Base-by-base conservation (phyloP, 345 rosid species). In the Leavenworthia alabamica region DNA sequence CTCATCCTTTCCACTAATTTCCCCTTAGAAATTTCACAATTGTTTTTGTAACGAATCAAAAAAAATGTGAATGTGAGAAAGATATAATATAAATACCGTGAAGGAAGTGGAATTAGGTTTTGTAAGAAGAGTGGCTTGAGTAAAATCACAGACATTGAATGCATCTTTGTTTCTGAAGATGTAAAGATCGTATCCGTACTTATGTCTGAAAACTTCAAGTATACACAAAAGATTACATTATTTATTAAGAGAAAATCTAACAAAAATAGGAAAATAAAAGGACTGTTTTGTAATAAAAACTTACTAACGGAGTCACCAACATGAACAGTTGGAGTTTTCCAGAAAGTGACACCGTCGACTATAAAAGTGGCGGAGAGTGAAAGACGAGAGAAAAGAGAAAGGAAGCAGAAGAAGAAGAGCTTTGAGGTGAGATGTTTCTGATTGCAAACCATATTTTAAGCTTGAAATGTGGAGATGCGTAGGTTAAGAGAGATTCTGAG, bases 151-250 rank as follows among this genome's bases (percentile, higher is more conserved):
- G 79, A 85, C 78, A 58, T 66, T 64, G 76, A 81, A 89, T 58
- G 97, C 99, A 73, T 78, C 75, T 74, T 80, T 71, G 74, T 49
- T 93, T 76, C 77, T 78, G 86, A 93, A 89, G 77, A 92, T 92
- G 88, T 82, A 89, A 66, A 92, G 89, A 5, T 64, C 73, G 74
- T 79, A 73, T 73, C 68, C 78, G 49, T 83, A 68, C 86, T 85
- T 83, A 78, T 83, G 95, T 57, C 75, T 84, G 89, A 88, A 92
- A 70, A 83, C 98, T 92, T 80, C 19, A 33, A 1, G n/a, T n/a
- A n/a, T 2, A 10, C 5, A 51, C 10, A 60, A 1, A 60, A 61
- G 16, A 27, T n/a, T n/a, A n/a, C n/a, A n/a, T 29, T 22, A 36
- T 47, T 50, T 16, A 26, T 45, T 32, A 28, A 44, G 19, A 33